These are phyloP conservation scores for Cercospora nicotianae DNA, from an alignment of 2,329 filamentous ascomycete genomes.

Conservation along the genomic window DNA sequence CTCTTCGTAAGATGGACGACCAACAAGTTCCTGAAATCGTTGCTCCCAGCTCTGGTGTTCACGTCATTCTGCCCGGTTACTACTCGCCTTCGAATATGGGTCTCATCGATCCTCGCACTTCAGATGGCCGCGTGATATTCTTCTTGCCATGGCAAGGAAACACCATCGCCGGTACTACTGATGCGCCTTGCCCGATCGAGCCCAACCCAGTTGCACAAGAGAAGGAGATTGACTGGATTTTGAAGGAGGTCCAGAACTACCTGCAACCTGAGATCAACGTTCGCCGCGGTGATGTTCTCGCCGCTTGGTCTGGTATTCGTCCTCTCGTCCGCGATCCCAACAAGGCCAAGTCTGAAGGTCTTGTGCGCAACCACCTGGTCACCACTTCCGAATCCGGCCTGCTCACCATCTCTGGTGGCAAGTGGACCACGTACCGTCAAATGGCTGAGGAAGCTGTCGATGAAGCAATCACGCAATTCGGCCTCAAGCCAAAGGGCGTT, in stretches of 20 bases:
- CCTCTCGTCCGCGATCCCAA: conserved; percentile 85
- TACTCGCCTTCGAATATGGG: conserved; percentile 85
- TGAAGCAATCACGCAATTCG: conserved; percentile 70
- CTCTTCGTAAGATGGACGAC: conserved; percentile 83
- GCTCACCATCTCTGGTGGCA: conserved; percentile 81
- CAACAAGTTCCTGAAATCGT: conserved; percentile 72
- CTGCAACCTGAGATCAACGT: conserved; percentile 82
- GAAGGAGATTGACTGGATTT: conserved; percentile 83
- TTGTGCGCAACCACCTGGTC: conserved; percentile 83
- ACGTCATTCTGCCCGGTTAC: conserved; percentile 84
- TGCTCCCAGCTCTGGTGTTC: conserved; percentile 79
- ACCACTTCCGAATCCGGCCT: conserved; percentile 77
- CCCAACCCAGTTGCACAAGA: conserved; percentile 75
- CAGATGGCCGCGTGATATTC: conserved; percentile 87
- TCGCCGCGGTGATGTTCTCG: conserved; percentile 80
- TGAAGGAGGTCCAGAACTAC: conserved; percentile 79
- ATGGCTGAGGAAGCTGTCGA: conserved; percentile 92
- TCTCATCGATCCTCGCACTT: conserved; percentile 80
- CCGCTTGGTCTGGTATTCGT: conserved; percentile 85
- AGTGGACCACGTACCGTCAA: conserved; percentile 91
- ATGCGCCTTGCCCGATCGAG: conserved; percentile 71
- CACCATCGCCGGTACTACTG: conserved; percentile 86
- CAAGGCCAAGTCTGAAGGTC: conserved; percentile 79
- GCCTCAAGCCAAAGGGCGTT: conserved; percentile 59
- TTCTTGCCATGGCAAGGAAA: conserved; percentile 93